Conservation (phyloP, 1,139 yeast genomes). For the Lodderomyces orthopsilosis region DNA sequence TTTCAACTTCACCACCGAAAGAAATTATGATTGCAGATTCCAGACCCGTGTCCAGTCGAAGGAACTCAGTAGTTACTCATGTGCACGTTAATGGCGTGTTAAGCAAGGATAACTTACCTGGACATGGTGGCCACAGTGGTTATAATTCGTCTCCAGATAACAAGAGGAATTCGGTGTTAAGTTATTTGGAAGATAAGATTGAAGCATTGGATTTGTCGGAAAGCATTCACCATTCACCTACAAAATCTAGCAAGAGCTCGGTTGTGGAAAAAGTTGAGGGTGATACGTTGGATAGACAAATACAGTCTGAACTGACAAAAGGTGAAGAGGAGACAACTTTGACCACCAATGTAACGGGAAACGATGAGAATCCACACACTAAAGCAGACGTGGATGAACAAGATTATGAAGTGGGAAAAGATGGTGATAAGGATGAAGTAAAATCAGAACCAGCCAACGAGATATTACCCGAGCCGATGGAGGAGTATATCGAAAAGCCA, state of each 20-base stretch:
- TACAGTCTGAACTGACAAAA: constrained; percentile 4
- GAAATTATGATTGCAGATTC: neutral
- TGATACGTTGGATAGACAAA: neutral
- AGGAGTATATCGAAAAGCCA: constrained; percentile 14
- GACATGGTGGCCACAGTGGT: neutral
- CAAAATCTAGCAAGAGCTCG: constrained; percentile 6
- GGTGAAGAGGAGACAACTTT: constrained; percentile 8
- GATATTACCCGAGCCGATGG: constrained; percentile 10
- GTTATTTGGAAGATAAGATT: constrained; percentile 48
- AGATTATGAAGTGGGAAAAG: neutral
- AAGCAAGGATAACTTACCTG: constrained; percentile 28
- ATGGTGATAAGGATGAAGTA: constrained; percentile 6
- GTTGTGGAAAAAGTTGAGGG: constrained; percentile 5
- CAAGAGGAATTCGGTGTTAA: constrained; percentile 42
- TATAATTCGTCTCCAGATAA: constrained; percentile 16
- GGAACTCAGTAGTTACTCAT: constrained; percentile 46
- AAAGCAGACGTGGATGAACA: neutral
- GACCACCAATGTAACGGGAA: no score
- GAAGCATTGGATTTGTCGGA: constrained; percentile 40
- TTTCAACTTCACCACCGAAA: constrained; percentile 40
- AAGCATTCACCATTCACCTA: constrained; percentile 11
- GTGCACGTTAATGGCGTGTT: constrained; percentile 49
- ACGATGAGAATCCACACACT: neutral
- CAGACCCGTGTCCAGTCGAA: constrained; percentile 17
- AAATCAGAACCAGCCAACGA: constrained; percentile 5